A percentile compares a stretch with the other conserved stretches of the same genome.
These are phyloP conservation scores for Zygnema circumcarinatum DNA, from an alignment of 139 green algal species.

Conservation along the genomic window DNA sequence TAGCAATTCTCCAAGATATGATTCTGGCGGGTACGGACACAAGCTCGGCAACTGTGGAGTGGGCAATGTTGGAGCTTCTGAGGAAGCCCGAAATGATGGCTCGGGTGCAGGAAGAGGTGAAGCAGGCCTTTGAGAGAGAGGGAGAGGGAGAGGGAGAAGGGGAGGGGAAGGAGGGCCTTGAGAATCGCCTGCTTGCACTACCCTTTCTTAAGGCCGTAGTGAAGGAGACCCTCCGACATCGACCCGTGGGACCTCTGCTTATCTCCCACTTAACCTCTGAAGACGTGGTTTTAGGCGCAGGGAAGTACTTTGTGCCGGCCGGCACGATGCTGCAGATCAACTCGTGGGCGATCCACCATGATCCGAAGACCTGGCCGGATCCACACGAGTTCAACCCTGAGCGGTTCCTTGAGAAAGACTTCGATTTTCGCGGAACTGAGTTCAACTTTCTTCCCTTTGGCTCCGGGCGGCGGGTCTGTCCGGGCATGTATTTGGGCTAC, in stretches of 20 bases:
- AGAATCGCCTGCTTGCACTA: neutral
- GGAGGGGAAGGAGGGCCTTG: neutral
- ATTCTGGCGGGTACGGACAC: constrained; percentile 1
- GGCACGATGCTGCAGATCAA: constrained; percentile 23
- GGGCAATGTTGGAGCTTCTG: neutral
- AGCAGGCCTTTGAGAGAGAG: too few species aligned
- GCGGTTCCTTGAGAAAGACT: too few species aligned
- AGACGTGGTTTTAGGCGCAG: neutral
- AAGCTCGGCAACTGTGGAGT: neutral
- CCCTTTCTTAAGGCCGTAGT: constrained; percentile 5
- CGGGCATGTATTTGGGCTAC: neutral
- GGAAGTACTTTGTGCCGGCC: neutral
- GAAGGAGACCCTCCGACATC: constrained; percentile 12
- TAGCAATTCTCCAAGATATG: constrained; percentile 1
- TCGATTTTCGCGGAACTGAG: neutral
- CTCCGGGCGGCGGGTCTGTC: constrained; percentile 6
- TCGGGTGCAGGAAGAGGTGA: neutral
- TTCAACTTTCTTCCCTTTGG: constrained; percentile 1
- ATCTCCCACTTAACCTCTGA: constrained; percentile 3
- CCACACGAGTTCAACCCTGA: neutral
- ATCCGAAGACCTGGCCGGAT: neutral
- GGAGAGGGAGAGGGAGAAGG: neutral
- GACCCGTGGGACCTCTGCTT: neutral
- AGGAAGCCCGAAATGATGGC: constrained; percentile 3
- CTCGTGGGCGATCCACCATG: neutral